A percentile compares a stretch with the other conserved stretches of the same genome.
These are phyloP conservation scores for Oenanthe sinensis DNA, from an alignment of 129 eudicot genomes.

Conservation along the genomic window DNA sequence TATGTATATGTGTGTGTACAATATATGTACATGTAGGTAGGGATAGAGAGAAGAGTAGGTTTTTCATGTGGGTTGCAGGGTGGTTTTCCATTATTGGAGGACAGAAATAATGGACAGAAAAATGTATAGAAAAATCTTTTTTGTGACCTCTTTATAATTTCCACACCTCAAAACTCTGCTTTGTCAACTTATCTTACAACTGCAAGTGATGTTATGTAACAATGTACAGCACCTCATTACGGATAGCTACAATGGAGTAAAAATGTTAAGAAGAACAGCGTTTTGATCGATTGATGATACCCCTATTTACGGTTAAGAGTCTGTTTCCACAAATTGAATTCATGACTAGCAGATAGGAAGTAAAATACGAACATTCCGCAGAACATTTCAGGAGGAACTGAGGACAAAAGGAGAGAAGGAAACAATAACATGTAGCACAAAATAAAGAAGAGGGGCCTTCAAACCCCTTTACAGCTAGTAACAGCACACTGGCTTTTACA, in stretches of 20 bases:
- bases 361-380: too few species aligned
- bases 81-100: not conserved
- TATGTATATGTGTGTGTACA: too few species aligned
- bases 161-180: not conserved
- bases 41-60: not conserved
- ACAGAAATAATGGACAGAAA: not conserved
- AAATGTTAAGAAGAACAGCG: too few species aligned
- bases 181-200: not conserved
- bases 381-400: not conserved
- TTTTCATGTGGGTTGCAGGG: constrained; percentile 2
- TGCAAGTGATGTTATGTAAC: not conserved
- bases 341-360: too few species aligned
- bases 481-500: not conserved
- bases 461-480: not conserved
- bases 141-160: not conserved
- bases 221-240: too few species aligned
- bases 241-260: too few species aligned
- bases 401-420: not conserved
- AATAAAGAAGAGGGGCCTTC: not conserved
- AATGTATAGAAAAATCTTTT: not conserved
- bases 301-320: too few species aligned
- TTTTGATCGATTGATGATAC: too few species aligned
- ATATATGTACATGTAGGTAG: not conserved
- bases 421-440: not conserved
- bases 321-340: too few species aligned